Percentiles rank a stretch among this genome's conserved stretches.
These are phyloP conservation scores for Geoglossum cookeanum DNA, from an alignment of 2,329 filamentous ascomycete genomes.

Conservation along the genomic window DNA sequence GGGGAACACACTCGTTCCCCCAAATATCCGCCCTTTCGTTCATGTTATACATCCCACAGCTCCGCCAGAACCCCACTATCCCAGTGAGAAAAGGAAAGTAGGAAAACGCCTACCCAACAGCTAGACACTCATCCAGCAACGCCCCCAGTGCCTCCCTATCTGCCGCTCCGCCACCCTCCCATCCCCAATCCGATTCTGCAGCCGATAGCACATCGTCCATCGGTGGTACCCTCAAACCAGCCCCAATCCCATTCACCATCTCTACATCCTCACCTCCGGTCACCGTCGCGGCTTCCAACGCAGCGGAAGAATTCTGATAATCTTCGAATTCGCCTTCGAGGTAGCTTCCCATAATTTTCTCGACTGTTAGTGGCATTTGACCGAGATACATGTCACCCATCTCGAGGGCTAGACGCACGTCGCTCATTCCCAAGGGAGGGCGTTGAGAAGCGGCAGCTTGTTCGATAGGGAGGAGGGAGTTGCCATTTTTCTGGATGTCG, in stretches of 20 bases:
- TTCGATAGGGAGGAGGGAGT: conserved; percentile 63
- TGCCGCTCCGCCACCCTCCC: conserved; percentile 4
- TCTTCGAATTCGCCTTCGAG: conserved; percentile 58
- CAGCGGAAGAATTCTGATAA: conserved; percentile 24
- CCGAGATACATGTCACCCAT: conserved; percentile 58
- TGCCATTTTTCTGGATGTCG: conserved; percentile 53
- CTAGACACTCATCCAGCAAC: conserved; percentile 5
- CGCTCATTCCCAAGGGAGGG: conserved; percentile 54
- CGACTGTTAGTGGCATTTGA: conserved; percentile 57
- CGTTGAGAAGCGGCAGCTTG: conserved; percentile 55
- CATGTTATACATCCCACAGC: not conserved
- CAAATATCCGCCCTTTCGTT: too few relatives aligned
- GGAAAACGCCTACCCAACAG: not conserved
- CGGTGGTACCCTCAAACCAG: not conserved
- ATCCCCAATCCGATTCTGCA: conserved; percentile 3
- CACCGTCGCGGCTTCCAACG: not conserved
- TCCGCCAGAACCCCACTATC: not conserved
- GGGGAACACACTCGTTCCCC: not conserved
- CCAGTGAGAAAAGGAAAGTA: not conserved
- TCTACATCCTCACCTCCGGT: not conserved
- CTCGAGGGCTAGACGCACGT: conserved; percentile 56
- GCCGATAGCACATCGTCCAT: not conserved
- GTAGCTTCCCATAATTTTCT: conserved; percentile 50
- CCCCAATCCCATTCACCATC: not conserved
- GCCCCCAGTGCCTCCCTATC: not conserved